phyloP scores from a whole-genome alignment of 2,329 filamentous ascomycete genomes.

The Aspergillus tubingensis region DNA sequence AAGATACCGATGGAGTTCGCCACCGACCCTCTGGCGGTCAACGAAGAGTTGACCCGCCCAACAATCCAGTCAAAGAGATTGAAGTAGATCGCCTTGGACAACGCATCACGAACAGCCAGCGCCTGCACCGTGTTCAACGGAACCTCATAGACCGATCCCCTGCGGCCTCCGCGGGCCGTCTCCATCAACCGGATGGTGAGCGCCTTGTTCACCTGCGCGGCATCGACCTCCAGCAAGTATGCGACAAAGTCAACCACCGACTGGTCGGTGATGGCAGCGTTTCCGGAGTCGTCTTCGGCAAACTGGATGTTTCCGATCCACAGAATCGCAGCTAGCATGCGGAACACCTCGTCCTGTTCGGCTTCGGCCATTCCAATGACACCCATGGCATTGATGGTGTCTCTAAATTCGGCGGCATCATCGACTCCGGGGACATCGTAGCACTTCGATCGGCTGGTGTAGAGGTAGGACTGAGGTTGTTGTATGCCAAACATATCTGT shows the following conservation, averaged over 20 bases:
- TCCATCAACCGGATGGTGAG: constrained; percentile 87
- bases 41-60: constrained; percentile 81
- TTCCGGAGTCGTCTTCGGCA: constrained; percentile 82
- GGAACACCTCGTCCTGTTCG: constrained; percentile 95
- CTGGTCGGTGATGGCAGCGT: constrained; percentile 82
- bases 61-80: constrained; percentile 99
- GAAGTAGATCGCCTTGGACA: constrained; percentile 94
- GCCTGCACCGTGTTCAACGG: constrained; percentile 89
- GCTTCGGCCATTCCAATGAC: constrained; percentile 83
- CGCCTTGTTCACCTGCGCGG: constrained; percentile 77
- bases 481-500: constrained; percentile 83
- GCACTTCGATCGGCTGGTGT: constrained; percentile 93
- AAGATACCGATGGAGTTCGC: constrained; percentile 91
- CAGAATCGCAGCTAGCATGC: constrained; percentile 85
- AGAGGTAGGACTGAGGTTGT: constrained; percentile 86
- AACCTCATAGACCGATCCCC: constrained; percentile 69
- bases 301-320: constrained; percentile 97
- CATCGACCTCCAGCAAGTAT: constrained; percentile 85
- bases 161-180: constrained; percentile 64
- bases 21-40: constrained; percentile 74
- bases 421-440: constrained; percentile 93
- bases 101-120: constrained; percentile 79
- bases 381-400: constrained; percentile 92
- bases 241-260: constrained; percentile 94
- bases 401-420: constrained; percentile 82